Evolutionary conservation across 495 filamentous ascomycete species (phyloP).

Genomic region (Bathelium albidoporum): DNA sequence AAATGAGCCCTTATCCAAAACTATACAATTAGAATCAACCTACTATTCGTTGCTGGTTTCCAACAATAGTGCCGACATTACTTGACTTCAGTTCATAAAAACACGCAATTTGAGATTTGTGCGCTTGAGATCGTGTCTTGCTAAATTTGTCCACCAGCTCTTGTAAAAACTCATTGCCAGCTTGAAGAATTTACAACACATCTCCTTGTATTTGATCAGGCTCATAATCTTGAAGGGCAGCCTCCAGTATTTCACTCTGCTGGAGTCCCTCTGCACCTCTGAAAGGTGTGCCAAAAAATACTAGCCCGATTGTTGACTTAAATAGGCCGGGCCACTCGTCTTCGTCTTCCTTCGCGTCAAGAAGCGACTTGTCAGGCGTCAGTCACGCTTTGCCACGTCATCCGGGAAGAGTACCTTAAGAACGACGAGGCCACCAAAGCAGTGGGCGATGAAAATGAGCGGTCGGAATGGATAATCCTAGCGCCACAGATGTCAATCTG

Average conservation of each 20-base stretch:
- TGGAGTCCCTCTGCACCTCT: neutral
- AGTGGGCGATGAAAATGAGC: neutral
- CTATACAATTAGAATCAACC: neutral
- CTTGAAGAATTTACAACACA: slow-evolving; percentile 12
- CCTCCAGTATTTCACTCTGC: neutral
- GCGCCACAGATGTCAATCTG: neutral
- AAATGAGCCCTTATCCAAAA: neutral
- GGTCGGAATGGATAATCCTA: neutral
- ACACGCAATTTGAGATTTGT: neutral
- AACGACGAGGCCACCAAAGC: neutral
- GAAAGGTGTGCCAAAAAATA: slow-evolving; percentile 2
- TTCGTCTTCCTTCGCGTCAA: neutral
- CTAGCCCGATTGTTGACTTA: neutral
- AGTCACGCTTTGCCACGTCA: neutral
- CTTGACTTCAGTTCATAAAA: neutral
- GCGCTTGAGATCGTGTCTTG: slow-evolving; percentile 8
- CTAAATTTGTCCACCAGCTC: slow-evolving; percentile 14
- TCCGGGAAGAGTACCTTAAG: neutral
- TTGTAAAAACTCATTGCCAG: slow-evolving; percentile 13
- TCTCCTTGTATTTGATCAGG: neutral
- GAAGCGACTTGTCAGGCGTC: neutral
- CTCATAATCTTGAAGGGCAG: neutral
- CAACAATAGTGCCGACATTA: neutral
- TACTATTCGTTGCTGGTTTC: neutral
- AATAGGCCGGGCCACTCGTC: neutral